Evolutionary conservation across 2,329 filamentous ascomycete species (phyloP).

Genomic region (Aspergillus thermomutatus): DNA sequence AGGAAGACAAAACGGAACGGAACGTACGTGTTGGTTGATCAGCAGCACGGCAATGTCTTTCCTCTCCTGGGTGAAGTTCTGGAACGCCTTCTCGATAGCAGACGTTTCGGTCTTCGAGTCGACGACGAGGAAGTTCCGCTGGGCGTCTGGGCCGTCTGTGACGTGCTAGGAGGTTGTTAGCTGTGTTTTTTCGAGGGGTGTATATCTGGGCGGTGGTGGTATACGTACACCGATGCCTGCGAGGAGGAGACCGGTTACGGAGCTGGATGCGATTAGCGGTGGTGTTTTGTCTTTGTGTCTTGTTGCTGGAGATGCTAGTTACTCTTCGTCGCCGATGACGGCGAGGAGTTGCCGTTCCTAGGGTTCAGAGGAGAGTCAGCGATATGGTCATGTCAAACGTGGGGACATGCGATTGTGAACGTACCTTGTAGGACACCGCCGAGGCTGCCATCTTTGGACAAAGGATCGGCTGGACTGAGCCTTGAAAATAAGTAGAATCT

Average conservation of each 20-base stretch:
- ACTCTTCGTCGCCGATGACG: conserved; percentile 92
- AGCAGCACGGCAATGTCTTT: conserved; percentile 96
- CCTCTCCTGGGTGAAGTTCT: conserved; percentile 79
- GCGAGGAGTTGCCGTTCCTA: conserved; percentile 92
- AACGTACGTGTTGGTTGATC: conserved; percentile 91
- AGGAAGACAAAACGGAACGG: background rate
- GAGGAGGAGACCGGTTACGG: conserved; percentile 90
- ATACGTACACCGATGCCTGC: conserved; percentile 83
- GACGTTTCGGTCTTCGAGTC: conserved; percentile 88
- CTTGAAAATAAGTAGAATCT: background rate
- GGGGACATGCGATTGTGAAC: conserved; percentile 6
- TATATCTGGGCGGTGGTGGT: background rate
- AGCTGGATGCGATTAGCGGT: conserved; percentile 55
- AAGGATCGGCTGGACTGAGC: background rate
- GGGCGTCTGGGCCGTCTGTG: conserved; percentile 77
- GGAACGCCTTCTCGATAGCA: conserved; percentile 85
- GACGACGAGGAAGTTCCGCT: conserved; percentile 98
- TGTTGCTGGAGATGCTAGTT: conserved; percentile 3
- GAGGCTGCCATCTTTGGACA: conserved; percentile 55
- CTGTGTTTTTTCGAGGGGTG: background rate
- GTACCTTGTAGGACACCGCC: conserved; percentile 54
- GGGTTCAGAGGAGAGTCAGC: conserved; percentile 31
- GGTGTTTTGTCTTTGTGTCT: background rate
- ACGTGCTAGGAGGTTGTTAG: conserved; percentile 66
- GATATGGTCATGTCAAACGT: conserved; percentile 1